Percentiles rank a stretch among this genome's conserved stretches.
phyloP scores from a whole-genome alignment of 768 basidiomycete genomes.

The Trametes meyenii region DNA sequence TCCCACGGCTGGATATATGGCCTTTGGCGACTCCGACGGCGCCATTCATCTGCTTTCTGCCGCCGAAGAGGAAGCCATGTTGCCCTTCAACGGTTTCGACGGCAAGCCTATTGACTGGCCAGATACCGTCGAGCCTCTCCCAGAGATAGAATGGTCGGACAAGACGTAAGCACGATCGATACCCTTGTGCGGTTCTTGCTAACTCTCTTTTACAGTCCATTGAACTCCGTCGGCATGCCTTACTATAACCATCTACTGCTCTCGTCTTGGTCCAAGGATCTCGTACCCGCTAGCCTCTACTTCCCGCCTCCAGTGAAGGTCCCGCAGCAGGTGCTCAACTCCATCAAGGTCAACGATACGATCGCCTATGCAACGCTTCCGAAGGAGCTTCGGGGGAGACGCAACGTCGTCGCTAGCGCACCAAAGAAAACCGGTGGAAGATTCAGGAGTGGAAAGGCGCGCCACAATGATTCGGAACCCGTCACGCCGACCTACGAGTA shows the following conservation, averaged over 20 bases:
- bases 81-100: constrained; percentile 88
- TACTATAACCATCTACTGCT: constrained; percentile 75
- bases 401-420: constrained; percentile 69
- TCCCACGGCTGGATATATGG: constrained; percentile 87
- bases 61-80: constrained; percentile 56
- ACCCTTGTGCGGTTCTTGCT: not conserved
- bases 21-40: constrained; percentile 89
- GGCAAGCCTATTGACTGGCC: constrained; percentile 87
- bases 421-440: constrained; percentile 62
- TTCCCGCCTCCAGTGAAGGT: constrained; percentile 78
- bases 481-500: constrained; percentile 57
- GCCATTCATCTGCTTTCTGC: constrained; percentile 81
- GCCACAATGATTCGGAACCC: constrained; percentile 40
- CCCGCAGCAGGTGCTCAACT: constrained; percentile 71
- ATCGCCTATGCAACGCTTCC: constrained; percentile 90
- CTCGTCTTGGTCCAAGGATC: constrained; percentile 63
- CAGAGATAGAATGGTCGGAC: constrained; percentile 80
- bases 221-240: constrained; percentile 89
- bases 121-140: constrained; percentile 66
- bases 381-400: constrained; percentile 78
- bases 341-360: constrained; percentile 87
- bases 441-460: constrained; percentile 81
- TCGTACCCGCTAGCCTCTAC: constrained; percentile 48
- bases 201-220: constrained; percentile 56
- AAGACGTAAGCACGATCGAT: constrained; percentile 59